Evolutionary conservation across 768 basidiomycete species (phyloP).

Genomic region (Gymnopilus junonius): DNA sequence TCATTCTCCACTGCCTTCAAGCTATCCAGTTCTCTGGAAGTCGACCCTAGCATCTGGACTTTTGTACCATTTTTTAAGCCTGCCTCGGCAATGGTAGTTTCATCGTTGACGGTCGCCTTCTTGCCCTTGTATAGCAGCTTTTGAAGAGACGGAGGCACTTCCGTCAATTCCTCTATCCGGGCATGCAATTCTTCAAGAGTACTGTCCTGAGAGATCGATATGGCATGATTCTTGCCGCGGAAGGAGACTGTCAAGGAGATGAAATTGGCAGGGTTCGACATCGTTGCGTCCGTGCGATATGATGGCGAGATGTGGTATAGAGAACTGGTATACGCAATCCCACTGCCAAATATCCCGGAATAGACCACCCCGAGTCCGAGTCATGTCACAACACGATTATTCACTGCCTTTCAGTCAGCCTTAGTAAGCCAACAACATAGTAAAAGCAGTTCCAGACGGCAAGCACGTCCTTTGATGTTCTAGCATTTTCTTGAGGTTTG

Average conservation of each 20-base stretch:
- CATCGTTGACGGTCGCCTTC: conserved; percentile 31
- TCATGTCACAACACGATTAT: not conserved
- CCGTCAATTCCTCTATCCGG: conserved; percentile 63
- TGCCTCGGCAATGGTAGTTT: conserved; percentile 36
- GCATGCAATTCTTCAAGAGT: conserved; percentile 56
- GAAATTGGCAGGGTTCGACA: conserved; percentile 3
- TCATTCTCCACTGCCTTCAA: conserved; percentile 63
- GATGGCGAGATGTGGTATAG: not conserved
- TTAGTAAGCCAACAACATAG: conserved; percentile 2
- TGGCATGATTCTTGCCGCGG: conserved; percentile 49
- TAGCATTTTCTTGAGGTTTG: not conserved
- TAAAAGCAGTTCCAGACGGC: no score
- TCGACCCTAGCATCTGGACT: conserved; percentile 74
- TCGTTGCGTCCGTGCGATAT: not conserved
- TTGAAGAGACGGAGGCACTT: conserved; percentile 66
- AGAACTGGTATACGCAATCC: conserved; percentile 4
- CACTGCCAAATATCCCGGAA: not conserved
- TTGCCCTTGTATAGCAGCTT: conserved; percentile 79
- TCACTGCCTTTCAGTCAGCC: not conserved
- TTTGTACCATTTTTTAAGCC: conserved; percentile 72
- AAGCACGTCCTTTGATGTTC: not conserved
- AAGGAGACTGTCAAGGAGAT: conserved; percentile 42
- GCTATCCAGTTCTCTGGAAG: conserved; percentile 56
- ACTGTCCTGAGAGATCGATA: conserved; percentile 54
- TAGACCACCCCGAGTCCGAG: conserved; percentile 3